Evolutionary conservation across 352 stramenopile genomes (phyloP).

Genomic region (Aphanomyces cochlioides): DNA sequence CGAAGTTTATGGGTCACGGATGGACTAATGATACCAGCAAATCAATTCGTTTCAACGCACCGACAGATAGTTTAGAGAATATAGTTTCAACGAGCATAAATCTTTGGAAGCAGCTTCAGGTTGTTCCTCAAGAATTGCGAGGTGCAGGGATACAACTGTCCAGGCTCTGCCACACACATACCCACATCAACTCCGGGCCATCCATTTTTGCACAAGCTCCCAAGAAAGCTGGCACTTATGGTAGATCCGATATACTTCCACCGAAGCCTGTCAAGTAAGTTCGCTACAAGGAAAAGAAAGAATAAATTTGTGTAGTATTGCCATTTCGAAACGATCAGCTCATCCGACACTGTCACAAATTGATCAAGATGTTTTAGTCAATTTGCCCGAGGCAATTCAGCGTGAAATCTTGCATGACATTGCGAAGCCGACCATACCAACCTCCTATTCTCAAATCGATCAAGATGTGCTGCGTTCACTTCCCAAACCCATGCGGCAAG

Average conservation of each 20-base stretch:
- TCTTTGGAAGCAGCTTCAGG: conserved; percentile 55
- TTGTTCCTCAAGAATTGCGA: conserved; percentile 58
- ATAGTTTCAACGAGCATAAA: conserved; percentile 56
- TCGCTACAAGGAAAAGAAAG: no score
- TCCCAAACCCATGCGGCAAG: conserved; percentile 57
- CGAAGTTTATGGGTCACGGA: conserved; percentile 86
- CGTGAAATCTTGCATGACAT: conserved; percentile 55
- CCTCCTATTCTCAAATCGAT: conserved; percentile 61
- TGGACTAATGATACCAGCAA: conserved; percentile 85
- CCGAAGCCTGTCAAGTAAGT: no score
- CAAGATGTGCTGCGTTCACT: conserved; percentile 69
- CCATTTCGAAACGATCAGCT: not conserved
- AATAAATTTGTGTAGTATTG: no score
- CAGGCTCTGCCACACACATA: conserved; percentile 44
- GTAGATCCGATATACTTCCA: no score
- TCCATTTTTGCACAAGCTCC: not conserved
- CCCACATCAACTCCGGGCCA: conserved; percentile 23
- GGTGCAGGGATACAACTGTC: conserved; percentile 75
- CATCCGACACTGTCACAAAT: conserved; percentile 52
- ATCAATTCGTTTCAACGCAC: conserved; percentile 48
- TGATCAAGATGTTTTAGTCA: conserved; percentile 53
- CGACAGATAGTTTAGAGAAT: conserved; percentile 52
- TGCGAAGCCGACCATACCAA: conserved; percentile 40
- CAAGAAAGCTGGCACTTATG: no score
- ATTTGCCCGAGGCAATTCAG: conserved; percentile 51